Conservation (phyloP, 1,284 basidiomycete species). For the Ustilago curta region DNA sequence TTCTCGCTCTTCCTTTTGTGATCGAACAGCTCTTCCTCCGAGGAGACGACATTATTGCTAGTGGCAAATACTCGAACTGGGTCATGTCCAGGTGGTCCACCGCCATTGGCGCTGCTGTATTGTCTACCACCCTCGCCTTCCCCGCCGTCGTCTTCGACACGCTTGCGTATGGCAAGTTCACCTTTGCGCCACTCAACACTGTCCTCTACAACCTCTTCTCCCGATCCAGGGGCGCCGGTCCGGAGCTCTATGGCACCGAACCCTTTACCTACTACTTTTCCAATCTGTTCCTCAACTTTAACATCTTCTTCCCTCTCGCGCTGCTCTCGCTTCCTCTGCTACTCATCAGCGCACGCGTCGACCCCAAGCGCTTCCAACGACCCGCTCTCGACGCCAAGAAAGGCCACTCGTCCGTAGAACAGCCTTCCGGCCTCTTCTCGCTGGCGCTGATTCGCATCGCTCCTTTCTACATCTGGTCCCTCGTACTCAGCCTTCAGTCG, state of each 20-base stretch:
- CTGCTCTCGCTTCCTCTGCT: slow-evolving; percentile 75
- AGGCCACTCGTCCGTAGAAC: slow-evolving; percentile 20
- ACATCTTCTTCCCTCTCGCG: slow-evolving; percentile 83
- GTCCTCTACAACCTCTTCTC: slow-evolving; percentile 90
- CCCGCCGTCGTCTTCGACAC: slow-evolving; percentile 74
- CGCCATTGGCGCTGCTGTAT: slow-evolving; percentile 74
- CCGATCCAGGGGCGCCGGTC: slow-evolving; percentile 76
- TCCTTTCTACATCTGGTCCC: slow-evolving; percentile 90
- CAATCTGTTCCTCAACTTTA: slow-evolving; percentile 88
- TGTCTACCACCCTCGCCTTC: slow-evolving; percentile 77
- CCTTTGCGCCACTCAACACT: slow-evolving; percentile 91
- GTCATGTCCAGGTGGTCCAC: slow-evolving; percentile 74
- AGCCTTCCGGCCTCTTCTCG: slow-evolving; percentile 40
- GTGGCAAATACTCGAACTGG: slow-evolving; percentile 20
- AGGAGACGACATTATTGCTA: slow-evolving; percentile 71
- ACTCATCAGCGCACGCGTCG: slow-evolving; percentile 79
- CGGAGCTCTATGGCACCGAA: slow-evolving; percentile 92
- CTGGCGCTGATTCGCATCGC: slow-evolving; percentile 80
- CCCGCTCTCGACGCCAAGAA: slow-evolving; percentile 72
- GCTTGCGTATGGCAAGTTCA: slow-evolving; percentile 83
- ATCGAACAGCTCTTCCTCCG: slow-evolving; percentile 87
- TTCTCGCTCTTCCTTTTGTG: slow-evolving; percentile 87
- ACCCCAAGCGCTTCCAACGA: slow-evolving; percentile 82
- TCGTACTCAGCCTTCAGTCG: slow-evolving; percentile 81
- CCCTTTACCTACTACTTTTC: slow-evolving; percentile 74